Evolutionary conservation across 2,329 filamentous ascomycete genomes (phyloP).

Genomic region (Beauveria pseudobassiana): DNA sequence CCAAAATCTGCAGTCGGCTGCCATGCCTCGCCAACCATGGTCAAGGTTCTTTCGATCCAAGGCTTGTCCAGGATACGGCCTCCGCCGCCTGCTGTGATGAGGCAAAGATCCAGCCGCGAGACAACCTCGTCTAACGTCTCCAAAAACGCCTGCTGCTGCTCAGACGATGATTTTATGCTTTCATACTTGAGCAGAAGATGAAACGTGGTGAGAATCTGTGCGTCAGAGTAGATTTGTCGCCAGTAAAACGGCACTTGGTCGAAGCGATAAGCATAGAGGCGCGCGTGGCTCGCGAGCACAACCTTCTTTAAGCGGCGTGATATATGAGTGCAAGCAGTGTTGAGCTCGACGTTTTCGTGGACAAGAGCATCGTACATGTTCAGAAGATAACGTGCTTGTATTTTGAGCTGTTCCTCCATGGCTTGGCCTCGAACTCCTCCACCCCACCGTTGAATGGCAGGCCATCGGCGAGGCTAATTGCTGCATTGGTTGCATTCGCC

Average conservation of each 20-base stretch:
- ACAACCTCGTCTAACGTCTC: slow-evolving; percentile 48
- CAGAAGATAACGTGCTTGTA: slow-evolving; percentile 22
- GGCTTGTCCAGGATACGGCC: slow-evolving; percentile 37
- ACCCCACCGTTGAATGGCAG: not conserved
- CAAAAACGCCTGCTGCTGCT: slow-evolving; percentile 12
- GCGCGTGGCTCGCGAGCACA: slow-evolving; percentile 51
- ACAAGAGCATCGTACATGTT: slow-evolving; percentile 15
- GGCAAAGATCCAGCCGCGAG: slow-evolving; percentile 61
- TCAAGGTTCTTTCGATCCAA: slow-evolving; percentile 46
- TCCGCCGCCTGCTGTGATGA: slow-evolving; percentile 67
- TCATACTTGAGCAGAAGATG: slow-evolving; percentile 21
- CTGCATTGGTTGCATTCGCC: not conserved
- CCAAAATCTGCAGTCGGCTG: not conserved
- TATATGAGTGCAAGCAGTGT: slow-evolving; percentile 19
- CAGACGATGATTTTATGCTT: not conserved
- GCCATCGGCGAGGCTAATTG: not conserved
- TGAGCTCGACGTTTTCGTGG: slow-evolving; percentile 8
- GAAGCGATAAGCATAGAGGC: slow-evolving; percentile 64
- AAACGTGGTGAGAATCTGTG: slow-evolving; percentile 56
- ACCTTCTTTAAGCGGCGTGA: slow-evolving; percentile 46
- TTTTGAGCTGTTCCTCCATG: slow-evolving; percentile 20
- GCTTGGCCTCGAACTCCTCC: slow-evolving; percentile 11
- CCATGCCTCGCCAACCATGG: slow-evolving; percentile 29
- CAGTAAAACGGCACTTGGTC: slow-evolving; percentile 59
- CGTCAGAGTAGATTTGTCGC: slow-evolving; percentile 65